phyloP scores from a whole-genome alignment of 2,329 filamentous ascomycete species.

The Colletotrichum trifolii region DNA sequence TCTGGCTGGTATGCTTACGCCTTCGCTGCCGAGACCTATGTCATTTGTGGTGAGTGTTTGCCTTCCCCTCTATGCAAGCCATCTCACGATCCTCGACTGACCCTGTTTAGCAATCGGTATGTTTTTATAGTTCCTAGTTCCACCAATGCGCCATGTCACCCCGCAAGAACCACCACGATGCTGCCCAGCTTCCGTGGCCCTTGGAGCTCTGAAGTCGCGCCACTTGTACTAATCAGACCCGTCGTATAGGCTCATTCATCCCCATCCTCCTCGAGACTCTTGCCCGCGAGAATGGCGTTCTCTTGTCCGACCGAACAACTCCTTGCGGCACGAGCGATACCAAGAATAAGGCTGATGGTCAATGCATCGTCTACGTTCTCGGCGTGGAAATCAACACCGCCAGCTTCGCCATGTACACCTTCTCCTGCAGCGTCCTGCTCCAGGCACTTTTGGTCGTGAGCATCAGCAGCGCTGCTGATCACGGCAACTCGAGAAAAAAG shows the following conservation, averaged over 20 bases:
- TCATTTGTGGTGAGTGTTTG: slow-evolving; percentile 81
- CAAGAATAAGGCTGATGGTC: slow-evolving; percentile 61
- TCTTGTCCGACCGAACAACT: slow-evolving; percentile 79
- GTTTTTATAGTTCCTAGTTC: slow-evolving; percentile 20
- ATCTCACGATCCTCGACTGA: slow-evolving; percentile 17
- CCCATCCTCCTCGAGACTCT: slow-evolving; percentile 95
- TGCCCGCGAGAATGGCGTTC: slow-evolving; percentile 89
- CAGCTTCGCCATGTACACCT: slow-evolving; percentile 98
- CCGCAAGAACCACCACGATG: neutral
- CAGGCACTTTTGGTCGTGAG: slow-evolving; percentile 94
- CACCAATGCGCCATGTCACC: neutral
- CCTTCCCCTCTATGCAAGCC: neutral
- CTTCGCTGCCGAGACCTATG: slow-evolving; percentile 96
- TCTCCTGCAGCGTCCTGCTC: slow-evolving; percentile 89
- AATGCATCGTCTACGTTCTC: slow-evolving; percentile 86
- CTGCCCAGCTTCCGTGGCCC: neutral
- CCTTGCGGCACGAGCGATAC: slow-evolving; percentile 77
- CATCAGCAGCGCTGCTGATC: slow-evolving; percentile 95
- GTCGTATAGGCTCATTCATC: slow-evolving; percentile 82
- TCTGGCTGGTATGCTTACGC: slow-evolving; percentile 96
- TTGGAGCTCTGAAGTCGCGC: neutral
- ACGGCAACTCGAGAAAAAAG: slow-evolving; percentile 90
- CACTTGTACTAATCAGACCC: slow-evolving; percentile 25
- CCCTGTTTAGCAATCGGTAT: slow-evolving; percentile 43
- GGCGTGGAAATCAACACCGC: slow-evolving; percentile 93